Conservation (phyloP, 2,329 filamentous ascomycete species). For the Pestalotiopsis sp. region DNA sequence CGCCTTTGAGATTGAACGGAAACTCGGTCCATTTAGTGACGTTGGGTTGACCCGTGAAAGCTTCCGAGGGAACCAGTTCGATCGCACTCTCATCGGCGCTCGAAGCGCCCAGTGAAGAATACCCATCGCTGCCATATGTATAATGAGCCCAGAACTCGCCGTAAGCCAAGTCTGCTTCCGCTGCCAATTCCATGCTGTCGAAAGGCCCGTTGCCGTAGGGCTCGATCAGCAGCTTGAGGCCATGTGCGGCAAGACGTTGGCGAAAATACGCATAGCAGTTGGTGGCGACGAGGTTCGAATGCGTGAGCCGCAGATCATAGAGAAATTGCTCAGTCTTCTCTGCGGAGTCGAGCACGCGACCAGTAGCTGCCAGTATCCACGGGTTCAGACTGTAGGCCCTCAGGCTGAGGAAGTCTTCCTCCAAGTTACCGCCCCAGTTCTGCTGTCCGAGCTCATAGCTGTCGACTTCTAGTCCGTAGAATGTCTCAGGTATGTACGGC, state of each 20-base stretch:
- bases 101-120: not conserved
- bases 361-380: not conserved
- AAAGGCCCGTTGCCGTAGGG: not conserved
- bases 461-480: not conserved
- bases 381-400: not conserved
- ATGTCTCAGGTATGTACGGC: not conserved
- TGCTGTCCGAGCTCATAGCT: not conserved
- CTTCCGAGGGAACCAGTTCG: not conserved
- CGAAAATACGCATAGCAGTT: slow-evolving; percentile 3
- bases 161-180: not conserved
- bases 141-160: not conserved
- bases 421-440: not conserved
- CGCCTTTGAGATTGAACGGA: not conserved
- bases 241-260: not conserved
- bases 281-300: not conserved
- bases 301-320: not conserved
- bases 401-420: not conserved
- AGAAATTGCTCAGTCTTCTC: not conserved
- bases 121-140: not conserved
- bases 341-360: not conserved
- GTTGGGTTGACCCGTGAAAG: not conserved
- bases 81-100: not conserved
- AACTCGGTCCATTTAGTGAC: not conserved
- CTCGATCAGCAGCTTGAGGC: not conserved
- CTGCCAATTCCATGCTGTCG: not conserved